phyloP scores from a whole-genome alignment of 306 rosid genomes.

The Parietaria judaica region DNA sequence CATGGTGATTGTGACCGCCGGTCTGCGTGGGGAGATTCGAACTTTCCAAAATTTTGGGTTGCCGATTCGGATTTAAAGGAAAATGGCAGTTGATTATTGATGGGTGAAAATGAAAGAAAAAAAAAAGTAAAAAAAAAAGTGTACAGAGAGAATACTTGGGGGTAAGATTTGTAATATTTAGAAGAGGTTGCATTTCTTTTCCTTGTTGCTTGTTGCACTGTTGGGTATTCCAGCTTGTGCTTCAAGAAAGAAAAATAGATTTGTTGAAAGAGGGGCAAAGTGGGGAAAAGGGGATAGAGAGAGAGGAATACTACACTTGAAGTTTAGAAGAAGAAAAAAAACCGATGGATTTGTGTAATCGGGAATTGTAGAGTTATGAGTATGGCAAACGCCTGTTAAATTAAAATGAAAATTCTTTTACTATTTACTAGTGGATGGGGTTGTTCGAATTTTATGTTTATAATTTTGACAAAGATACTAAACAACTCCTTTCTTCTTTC shows the following conservation, averaged over 20 bases:
- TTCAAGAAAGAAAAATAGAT: slow-evolving; percentile 35
- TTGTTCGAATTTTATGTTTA: too few species aligned
- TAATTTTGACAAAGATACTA: too few species aligned
- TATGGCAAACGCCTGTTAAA: slow-evolving; percentile 50
- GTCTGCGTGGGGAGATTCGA: slow-evolving; percentile 83
- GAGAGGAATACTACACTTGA: slow-evolving; percentile 34
- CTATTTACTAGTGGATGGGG: slow-evolving; percentile 9
- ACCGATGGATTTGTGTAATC: slow-evolving; percentile 53
- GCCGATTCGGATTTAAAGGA: slow-evolving; percentile 54
- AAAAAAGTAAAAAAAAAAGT: slow-evolving; percentile 13
- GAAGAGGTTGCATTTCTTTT: slow-evolving; percentile 52
- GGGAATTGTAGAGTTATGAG: slow-evolving; percentile 78
- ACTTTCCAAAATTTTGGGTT: slow-evolving; percentile 93
- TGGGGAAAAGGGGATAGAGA: slow-evolving; percentile 7
- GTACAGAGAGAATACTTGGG: slow-evolving; percentile 63
- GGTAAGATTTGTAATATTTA: slow-evolving; percentile 73
- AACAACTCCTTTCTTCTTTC: too few species aligned
- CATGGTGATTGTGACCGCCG: slow-evolving; percentile 92
- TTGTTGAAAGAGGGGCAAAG: slow-evolving; percentile 16
- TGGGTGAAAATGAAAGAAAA: slow-evolving; percentile 32
- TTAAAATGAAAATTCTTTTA: slow-evolving; percentile 54
- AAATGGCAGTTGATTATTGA: slow-evolving; percentile 19
- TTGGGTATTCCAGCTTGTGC: slow-evolving; percentile 41
- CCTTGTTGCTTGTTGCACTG: slow-evolving; percentile 49
- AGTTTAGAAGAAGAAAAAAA: slow-evolving; percentile 28